Percentiles rank a stretch among this genome's conserved stretches.
Conservation (phyloP, 441 rosid species). For the Lagerstroemia fauriei region DNA sequence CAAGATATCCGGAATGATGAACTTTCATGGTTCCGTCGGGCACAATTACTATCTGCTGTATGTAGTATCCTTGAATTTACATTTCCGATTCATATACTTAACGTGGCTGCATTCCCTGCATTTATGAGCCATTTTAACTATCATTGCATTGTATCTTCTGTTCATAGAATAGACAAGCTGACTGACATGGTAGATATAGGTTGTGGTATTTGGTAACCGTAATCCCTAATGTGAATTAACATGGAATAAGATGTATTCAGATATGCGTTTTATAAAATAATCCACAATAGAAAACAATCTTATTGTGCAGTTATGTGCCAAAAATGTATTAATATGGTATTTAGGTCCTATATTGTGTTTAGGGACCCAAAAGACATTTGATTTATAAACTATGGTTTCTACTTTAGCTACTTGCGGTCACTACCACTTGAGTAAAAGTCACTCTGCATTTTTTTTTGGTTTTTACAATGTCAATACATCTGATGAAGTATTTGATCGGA, state of each 20-base stretch:
- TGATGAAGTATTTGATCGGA: neutral
- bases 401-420: neutral
- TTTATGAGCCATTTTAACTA: neutral
- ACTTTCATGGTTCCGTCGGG: constrained; percentile 93
- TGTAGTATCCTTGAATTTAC: constrained; percentile 15
- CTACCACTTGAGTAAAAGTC: neutral
- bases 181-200: neutral
- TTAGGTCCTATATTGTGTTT: neutral
- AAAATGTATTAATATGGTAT: neutral
- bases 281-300: neutral
- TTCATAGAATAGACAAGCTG: neutral
- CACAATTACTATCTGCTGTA: constrained; percentile 87
- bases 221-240: neutral
- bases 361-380: neutral
- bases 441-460: neutral
- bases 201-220: neutral
- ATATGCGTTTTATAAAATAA: neutral
- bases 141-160: neutral
- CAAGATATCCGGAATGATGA: constrained; percentile 79
- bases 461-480: neutral
- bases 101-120: neutral
- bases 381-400: neutral
- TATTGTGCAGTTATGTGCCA: neutral
- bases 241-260: neutral
- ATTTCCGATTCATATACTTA: neutral